Evolutionary conservation across 106 monocot genomes (phyloP), one percentile per base, ranked within the genome.

Genomic region (Phalaenopsis aphrodite): DNA sequence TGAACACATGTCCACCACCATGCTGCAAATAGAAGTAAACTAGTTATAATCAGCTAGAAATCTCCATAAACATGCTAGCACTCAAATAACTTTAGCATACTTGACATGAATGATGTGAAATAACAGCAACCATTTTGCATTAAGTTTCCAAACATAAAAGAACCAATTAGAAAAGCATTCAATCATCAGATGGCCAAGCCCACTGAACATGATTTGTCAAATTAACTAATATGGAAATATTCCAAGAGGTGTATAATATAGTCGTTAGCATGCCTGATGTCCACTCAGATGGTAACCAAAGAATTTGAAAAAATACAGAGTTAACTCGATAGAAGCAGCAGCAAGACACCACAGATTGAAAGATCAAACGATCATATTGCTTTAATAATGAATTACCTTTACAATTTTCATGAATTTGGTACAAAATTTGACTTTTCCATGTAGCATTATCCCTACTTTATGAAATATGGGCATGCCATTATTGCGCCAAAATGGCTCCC

Each of bases 1-100:
- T 87, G 75, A 84, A 95, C 12, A 95, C 86, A 73, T 83, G 83
- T 46, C 95, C 92, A 75, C 92, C 90, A 41, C 92, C 95, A 88
- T 90, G 88, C 95, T 95, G 88, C 55, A 84, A 75, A 36, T 82
- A 82, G 7, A n/a, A 48, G 69, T 55, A 18, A 61, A 61, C 21
- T 61, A 52, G 52, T 52, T 52, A 52, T 9, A 52, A 52, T 1
- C 52, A 52, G 52, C 14, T 12, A 52, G 14, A 52, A 52, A 52
- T 48, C 4, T 48, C 8, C 48, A 45, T 48, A 48, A 48, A 48
- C 48, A 48, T 48, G 48, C 6, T 2, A 48, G 48, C 48, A 48
- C 48, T 10, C 48, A 5, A 48, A 48, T 48, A 48, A 0, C 48
- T 48, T 45, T 48, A 48, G 5, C 10, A 8, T 48, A 48, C 10